Evolutionary conservation across 2,329 filamentous ascomycete genomes (phyloP).

Genomic region (Arthrobotrys conoides): DNA sequence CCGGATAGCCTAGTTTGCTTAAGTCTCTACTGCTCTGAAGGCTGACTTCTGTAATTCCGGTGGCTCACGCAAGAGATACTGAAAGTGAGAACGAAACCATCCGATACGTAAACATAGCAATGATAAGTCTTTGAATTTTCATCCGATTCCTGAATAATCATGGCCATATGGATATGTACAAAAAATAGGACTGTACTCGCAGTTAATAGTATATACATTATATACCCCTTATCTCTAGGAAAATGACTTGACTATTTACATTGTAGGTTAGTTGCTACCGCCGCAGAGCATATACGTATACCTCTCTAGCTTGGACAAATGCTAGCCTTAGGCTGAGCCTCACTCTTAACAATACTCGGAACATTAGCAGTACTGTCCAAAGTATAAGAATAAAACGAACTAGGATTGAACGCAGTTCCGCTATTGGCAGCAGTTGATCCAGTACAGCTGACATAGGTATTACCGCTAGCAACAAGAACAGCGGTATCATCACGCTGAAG

Average conservation of each 20-base stretch:
- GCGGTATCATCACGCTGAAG: conserved; percentile 60
- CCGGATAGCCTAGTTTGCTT: no score
- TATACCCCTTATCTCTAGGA: background rate
- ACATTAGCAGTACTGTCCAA: conserved; percentile 61
- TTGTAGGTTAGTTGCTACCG: background rate
- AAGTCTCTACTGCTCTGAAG: no score
- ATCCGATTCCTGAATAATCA: no score
- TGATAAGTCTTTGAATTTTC: no score
- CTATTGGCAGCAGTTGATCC: conserved; percentile 61
- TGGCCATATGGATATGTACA: no score
- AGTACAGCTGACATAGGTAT: conserved; percentile 62
- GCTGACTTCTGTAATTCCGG: no score
- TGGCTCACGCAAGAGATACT: no score
- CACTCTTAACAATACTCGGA: conserved; percentile 57
- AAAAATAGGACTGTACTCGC: no score
- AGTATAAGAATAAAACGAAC: conserved; percentile 62
- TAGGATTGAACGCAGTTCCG: conserved; percentile 61
- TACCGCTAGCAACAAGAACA: conserved; percentile 59
- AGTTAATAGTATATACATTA: background rate
- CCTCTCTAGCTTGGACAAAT: conserved; percentile 53
- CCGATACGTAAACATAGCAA: no score
- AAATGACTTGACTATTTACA: background rate
- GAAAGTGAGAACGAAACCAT: no score
- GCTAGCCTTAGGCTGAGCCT: conserved; percentile 52
- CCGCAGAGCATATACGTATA: background rate